Base-by-base conservation (phyloP, 495 filamentous ascomycete species). In the Aspergillus asperescens region DNA sequence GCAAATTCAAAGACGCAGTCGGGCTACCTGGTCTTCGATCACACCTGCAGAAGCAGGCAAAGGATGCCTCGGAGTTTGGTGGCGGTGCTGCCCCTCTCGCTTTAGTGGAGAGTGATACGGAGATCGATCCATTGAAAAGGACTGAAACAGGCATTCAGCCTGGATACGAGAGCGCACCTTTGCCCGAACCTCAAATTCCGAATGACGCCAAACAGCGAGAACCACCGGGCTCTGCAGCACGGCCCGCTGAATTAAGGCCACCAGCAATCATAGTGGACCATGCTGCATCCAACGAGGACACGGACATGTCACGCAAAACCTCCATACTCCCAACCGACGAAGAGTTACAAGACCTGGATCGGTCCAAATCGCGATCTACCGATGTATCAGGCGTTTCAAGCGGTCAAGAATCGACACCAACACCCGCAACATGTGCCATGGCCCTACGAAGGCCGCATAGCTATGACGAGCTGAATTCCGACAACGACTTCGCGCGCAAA, bases 1-100 rank as follows among this genome's bases (percentile, higher is more conserved):
- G 84, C 6, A 81, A 86, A 24, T 89, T 96, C 69, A 87, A 88
- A 57, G 88, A 91, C 63, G 89, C 87, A 4, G 87, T 96, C 18
- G 86, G 87, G n/a, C 37, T 70, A 9, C 72, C 69, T 18, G 68
- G 74, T 15, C 64, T 72, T 22, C 76, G 78, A 19, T 75, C 75
- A 15, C 76, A 80, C 59, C 67, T 75, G 27, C 67, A 71, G 34
- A 73, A 68, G 34, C 59, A 67, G 20, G 60, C 70, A 7, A 75
- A 72, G 57, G 77, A 79, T 0, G 65, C 58, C 16, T 24, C 51
- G 1, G 70, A 70, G 12, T 9, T 70, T 32, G 59, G 61, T 16
- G 58, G 61, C 40, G 68, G 74, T 39, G 48, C 54, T 19, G 60
- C 66, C 2, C 66, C 68, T 52, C 45, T 55, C 10, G 62, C 63